Evolutionary conservation across 2,329 filamentous ascomycete species (phyloP), one percentile per base, ranked within the genome.

Genomic region (Chaetomium globosum): DNA sequence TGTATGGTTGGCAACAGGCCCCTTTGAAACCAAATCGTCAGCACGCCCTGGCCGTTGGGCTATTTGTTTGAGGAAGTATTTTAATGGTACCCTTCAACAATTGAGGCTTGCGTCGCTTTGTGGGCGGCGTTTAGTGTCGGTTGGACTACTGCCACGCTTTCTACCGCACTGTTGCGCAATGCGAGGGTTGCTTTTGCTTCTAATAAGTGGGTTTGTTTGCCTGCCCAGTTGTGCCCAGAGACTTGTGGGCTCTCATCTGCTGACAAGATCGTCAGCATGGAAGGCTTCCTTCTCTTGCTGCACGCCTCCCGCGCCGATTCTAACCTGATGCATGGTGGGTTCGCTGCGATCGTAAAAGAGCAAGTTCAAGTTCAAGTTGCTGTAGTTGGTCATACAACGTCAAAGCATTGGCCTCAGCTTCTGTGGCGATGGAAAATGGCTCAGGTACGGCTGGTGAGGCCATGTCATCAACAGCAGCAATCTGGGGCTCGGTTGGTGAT

Each of bases 81-180:
- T 21, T 13, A 36, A 31, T 16, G 9, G 16, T 81, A 91, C 91
- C 87, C 85, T 77, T 95, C 91, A 60, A 88, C 81, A 53, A 85
- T 84, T 2, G 86, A 85, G 21, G 86, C 84, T 66, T 85, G 82
- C 13, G 84, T 85, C 52, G 87, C 87, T 66, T 85, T 80, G 75
- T 96, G 91, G 48, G 94, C 87, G 7, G 92, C 89, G 73, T 90
- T 91, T 64, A 96, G 80, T 49, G 91, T 87, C 8, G 92, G 91
- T 71, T 92, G 89, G 64, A 88, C 87, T 70, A 87, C 86, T 69
- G 95, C 77, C 61, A 91, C 86, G 55, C 83, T 87, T 67, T 90
- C 86, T 26, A 88, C 81, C 26, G 91, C 87, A 67, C 87, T 87
- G 74, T 89, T 89, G 68, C 87, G 87, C 63, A 94, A 81, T 49